Base-by-base conservation (phyloP, 345 rosid species). In the Balakata baccata region DNA sequence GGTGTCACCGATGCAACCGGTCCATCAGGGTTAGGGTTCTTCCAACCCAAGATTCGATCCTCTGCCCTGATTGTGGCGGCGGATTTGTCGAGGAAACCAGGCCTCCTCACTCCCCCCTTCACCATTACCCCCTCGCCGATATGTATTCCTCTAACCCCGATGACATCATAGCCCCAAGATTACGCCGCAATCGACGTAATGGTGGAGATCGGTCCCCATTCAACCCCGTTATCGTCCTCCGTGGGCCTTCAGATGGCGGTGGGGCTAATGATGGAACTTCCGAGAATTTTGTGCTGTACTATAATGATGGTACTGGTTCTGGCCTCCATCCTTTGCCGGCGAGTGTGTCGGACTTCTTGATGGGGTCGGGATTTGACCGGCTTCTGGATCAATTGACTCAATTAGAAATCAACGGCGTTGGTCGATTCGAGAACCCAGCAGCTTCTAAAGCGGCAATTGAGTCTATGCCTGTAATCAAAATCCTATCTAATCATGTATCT, bases 311-410 rank as follows among this genome's bases (percentile, higher is more conserved):
- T 1, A 81, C 76, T 2, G 89, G 90, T 38, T 82, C 87, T 53
- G 90, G 89, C 6, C 82, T 88, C 20, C 83, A 87, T 57, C 92
- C 92, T 14, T 66, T 90, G 45, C 95, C 92, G 3, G 53, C 90
- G 34, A 83, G 87, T 68, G 80, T 90, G 82, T 90, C 90, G 58
- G 95, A 88, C 70, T 87, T 90, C 72, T 81, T 90, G 81, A 87
- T 90, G 86, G 89, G 88, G 17, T 90, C 90, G 22, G 92, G 92
- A n/a, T 88, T 90, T 65, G 90, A 90, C 59, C 81, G 92, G 64
- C 82, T 90, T 59, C 87, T 90, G 10, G 92, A 87, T 70, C 88
- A 88, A 80, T 75, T 90, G 71, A 72, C 87, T 38, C 95, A 87
- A 49, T 46, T 82, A 59, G 95, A 90, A 72, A 70, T 77, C 23